Conservation (phyloP, 768 basidiomycete genomes). For the Termitomyces sp. region DNA sequence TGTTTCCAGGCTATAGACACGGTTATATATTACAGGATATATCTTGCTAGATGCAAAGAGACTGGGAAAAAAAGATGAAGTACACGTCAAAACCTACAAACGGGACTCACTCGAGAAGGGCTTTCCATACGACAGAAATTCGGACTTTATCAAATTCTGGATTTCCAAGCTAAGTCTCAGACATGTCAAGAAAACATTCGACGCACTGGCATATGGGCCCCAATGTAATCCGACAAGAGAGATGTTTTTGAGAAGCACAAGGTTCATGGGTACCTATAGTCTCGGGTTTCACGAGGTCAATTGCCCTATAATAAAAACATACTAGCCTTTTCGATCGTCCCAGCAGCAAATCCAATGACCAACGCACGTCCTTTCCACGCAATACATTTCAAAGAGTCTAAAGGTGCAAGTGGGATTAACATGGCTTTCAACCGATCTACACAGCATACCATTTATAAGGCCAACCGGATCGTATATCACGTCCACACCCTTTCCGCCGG, state of each 20-base stretch:
- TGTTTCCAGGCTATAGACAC: conserved; percentile 62
- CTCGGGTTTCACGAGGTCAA: conserved; percentile 10
- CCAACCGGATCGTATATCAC: conserved; percentile 88
- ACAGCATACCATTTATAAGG: conserved; percentile 52
- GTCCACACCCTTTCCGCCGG: conserved; percentile 80
- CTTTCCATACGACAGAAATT: conserved; percentile 67
- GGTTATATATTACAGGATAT: conserved; percentile 66
- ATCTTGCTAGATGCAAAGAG: conserved; percentile 63
- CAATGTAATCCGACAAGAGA: conserved; percentile 83
- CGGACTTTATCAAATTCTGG: conserved; percentile 62
- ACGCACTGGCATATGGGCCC: conserved; percentile 74
- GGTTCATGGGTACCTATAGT: conserved; percentile 72
- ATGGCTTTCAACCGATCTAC: not conserved
- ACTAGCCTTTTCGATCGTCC: conserved; percentile 76
- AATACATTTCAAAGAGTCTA: conserved; percentile 87
- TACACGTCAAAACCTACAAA: not conserved
- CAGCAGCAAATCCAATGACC: conserved; percentile 91
- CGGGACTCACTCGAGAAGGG: conserved; percentile 51
- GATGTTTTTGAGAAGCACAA: conserved; percentile 81
- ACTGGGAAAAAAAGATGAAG: conserved; percentile 26
- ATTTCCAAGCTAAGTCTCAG: not conserved
- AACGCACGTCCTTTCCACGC: conserved; percentile 91
- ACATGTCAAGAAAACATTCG: not conserved
- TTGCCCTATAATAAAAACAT: conserved; percentile 8
- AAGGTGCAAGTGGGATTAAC: not conserved